Base-by-base conservation (phyloP, 176 grass and related monocot species). In the Paspalum vaginatum region DNA sequence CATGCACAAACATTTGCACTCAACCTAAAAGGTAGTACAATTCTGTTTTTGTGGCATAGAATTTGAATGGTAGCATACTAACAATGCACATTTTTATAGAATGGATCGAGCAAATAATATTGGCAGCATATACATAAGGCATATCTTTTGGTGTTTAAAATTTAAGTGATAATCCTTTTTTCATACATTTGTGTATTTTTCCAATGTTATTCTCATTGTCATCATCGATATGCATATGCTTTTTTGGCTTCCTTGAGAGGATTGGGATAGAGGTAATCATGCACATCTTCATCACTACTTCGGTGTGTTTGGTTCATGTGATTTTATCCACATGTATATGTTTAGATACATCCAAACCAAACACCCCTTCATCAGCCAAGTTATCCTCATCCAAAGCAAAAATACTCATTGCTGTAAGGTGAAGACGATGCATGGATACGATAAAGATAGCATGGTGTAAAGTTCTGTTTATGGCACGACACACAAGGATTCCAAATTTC, bases 221-320 rank as follows among this genome's bases (percentile, higher is more conserved):
- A 74, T n/a, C 17, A 22, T 74, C 50, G 17, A 59, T 43, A 42
- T n/a, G 16, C 16, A 42, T 65, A 39, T 39, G 18, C 42, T 43
- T 43, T 43, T 18, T 16, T 42, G 60, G 62, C 43, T 21, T 51
- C 44, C 41, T 39, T 26, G 49, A 85, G 37, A 55, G 12, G 85
- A 87, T 87, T 17, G 8, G 14, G 39, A 77, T 9, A 45, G 15
- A 14, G 6, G 2, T 50, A 79, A 58, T 80, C 10, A 68, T 76
- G 78, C 72, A 32, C 44, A 24, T 87, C 78, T 27, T 17, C 20
- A 24, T 82, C 69, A 2, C 62, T 10, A 20, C 22, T 18, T 21
- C 15, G 62, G 44, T 13, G 42, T 45, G 13, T 42, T 66, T 8
- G 32, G 3, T 32, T 32, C 32, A 32, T 32, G 32, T 1, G 32